These are phyloP conservation scores for Trichocladium uniseriatum DNA, from an alignment of 495 filamentous ascomycete species.

Conservation along the genomic window DNA sequence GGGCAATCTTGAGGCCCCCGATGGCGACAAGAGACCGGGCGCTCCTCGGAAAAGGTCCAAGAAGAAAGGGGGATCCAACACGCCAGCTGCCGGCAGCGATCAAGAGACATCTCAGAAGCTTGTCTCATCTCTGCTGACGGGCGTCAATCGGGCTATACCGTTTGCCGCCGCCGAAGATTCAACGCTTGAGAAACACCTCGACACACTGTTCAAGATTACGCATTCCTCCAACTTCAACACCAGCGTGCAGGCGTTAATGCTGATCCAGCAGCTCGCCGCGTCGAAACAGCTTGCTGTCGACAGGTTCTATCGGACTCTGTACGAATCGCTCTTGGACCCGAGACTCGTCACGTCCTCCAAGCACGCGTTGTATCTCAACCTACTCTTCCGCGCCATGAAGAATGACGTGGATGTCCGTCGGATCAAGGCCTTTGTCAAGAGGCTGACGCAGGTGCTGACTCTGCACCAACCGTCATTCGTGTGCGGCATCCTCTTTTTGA, in stretches of 20 bases:
- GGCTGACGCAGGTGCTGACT: slow-evolving; percentile 74
- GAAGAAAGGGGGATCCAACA: slow-evolving; percentile 14
- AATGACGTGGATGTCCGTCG: slow-evolving; percentile 76
- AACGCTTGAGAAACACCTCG: slow-evolving; percentile 75
- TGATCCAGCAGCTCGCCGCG: slow-evolving; percentile 84
- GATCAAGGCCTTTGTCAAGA: slow-evolving; percentile 90
- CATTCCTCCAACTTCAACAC: slow-evolving; percentile 99
- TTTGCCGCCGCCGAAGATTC: slow-evolving; percentile 74
- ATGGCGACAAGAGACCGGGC: slow-evolving; percentile 17
- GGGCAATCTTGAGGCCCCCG: slow-evolving; percentile 16
- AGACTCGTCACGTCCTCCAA: slow-evolving; percentile 84
- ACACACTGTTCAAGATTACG: slow-evolving; percentile 88
- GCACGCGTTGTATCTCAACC: slow-evolving; percentile 87
- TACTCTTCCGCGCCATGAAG: slow-evolving; percentile 80
- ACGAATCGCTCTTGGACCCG: slow-evolving; percentile 88
- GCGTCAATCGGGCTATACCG: slow-evolving; percentile 91
- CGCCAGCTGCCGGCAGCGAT: slow-evolving; percentile 31
- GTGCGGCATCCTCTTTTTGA: slow-evolving; percentile 78
- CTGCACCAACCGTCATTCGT: slow-evolving; percentile 89
- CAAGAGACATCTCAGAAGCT: slow-evolving; percentile 69
- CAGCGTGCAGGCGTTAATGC: slow-evolving; percentile 86
- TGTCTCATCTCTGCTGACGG: slow-evolving; percentile 79
- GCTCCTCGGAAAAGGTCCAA: slow-evolving; percentile 9
- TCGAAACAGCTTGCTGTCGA: slow-evolving; percentile 70
- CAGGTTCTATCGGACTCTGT: slow-evolving; percentile 88